Evolutionary conservation across 2,329 filamentous ascomycete genomes (phyloP).

Genomic region (Didymella glomerata): DNA sequence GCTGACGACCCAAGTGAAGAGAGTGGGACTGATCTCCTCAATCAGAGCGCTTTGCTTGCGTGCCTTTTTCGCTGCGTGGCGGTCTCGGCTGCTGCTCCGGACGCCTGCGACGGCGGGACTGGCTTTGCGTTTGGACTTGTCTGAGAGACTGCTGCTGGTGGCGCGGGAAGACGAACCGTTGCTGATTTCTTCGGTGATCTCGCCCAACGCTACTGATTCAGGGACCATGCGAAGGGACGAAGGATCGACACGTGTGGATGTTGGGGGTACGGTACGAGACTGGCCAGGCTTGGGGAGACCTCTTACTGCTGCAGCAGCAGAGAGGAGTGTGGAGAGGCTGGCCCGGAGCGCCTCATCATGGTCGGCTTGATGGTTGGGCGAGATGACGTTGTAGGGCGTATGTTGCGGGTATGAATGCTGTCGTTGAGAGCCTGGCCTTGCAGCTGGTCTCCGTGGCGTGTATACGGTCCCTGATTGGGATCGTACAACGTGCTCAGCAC

Average conservation of each 20-base stretch:
- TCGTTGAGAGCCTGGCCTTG: conserved; percentile 47
- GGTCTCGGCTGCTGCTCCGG: conserved; percentile 56
- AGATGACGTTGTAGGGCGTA: conserved; percentile 72
- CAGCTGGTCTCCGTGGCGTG: conserved; percentile 51
- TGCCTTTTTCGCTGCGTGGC: conserved; percentile 56
- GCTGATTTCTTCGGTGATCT: conserved; percentile 43
- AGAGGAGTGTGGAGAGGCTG: conserved; percentile 92
- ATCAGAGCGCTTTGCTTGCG: conserved; percentile 46
- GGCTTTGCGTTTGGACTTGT: conserved; percentile 59
- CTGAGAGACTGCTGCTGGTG: conserved; percentile 41
- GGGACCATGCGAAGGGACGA: conserved; percentile 66
- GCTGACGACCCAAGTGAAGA: conserved; percentile 72
- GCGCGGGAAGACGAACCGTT: conserved; percentile 41
- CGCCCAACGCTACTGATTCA: conserved; percentile 65
- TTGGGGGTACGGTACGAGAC: conserved; percentile 40
- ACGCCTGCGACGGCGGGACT: conserved; percentile 38
- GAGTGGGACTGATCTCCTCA: conserved; percentile 63
- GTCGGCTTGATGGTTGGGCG: conserved; percentile 80
- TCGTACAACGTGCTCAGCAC: conserved; percentile 56
- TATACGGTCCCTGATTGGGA: conserved; percentile 58
- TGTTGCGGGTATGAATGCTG: conserved; percentile 58
- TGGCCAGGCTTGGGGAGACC: conserved; percentile 73
- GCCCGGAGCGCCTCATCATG: conserved; percentile 93
- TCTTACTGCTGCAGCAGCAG: conserved; percentile 90
- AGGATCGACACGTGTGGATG: conserved; percentile 57